Evolutionary conservation across 306 rosid species (phyloP).

Genomic region (Gleditsia sinensis): DNA sequence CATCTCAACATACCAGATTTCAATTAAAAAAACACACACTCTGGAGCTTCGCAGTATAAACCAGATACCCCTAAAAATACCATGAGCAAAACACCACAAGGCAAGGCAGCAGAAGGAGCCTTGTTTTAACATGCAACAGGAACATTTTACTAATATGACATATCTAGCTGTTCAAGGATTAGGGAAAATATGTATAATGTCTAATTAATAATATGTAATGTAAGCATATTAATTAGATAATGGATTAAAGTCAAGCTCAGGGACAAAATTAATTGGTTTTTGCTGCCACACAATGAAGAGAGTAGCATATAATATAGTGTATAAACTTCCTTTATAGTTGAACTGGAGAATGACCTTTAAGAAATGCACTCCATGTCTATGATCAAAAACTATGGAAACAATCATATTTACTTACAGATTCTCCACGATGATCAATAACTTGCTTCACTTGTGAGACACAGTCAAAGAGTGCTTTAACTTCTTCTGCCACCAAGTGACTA

Average conservation of each 20-base stretch:
- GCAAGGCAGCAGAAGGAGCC: not conserved
- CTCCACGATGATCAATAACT: constrained; percentile 55
- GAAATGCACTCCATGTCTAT: constrained; percentile 30
- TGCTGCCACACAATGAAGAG: not conserved
- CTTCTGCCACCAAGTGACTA: constrained; percentile 69
- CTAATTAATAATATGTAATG: constrained; percentile 22
- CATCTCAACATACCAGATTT: constrained; percentile 9
- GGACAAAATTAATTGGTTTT: constrained; percentile 12
- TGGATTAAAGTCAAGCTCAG: constrained; percentile 11
- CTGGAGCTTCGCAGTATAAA: constrained; percentile 1
- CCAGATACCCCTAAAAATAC: not conserved
- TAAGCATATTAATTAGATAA: constrained; percentile 8
- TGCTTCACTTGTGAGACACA: constrained; percentile 82
- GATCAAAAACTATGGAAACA: constrained; percentile 30
- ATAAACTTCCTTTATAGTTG: constrained; percentile 18
- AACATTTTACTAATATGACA: not conserved
- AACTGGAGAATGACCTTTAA: constrained; percentile 17
- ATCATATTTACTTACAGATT: constrained; percentile 58
- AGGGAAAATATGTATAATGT: constrained; percentile 7
- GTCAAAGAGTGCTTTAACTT: constrained; percentile 87
- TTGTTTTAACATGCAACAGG: not conserved
- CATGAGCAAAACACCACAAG: not conserved
- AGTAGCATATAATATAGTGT: not conserved
- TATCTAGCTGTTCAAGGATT: constrained; percentile 23
- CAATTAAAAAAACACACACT: constrained; percentile 8